Base-by-base conservation (phyloP, 257 asterid genomes). In the Gynochthodes officinalis region DNA sequence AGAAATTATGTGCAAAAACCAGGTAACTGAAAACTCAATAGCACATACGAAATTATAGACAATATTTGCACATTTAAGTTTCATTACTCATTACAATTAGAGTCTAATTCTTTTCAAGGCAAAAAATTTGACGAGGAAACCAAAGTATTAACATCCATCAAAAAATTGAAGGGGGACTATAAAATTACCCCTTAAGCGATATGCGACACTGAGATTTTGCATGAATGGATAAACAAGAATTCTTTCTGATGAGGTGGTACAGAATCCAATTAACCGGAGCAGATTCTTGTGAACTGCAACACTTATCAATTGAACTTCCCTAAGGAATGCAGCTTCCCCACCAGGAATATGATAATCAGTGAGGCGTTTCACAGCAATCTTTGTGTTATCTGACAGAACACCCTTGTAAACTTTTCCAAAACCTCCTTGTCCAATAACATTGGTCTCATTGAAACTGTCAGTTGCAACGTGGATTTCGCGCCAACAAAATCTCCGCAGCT, bases 351-450 rank as follows among this genome's bases (percentile, higher is more conserved):
- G 82, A 44, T 89, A 86, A 84, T 90, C 92, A 72, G 78, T 86
- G 39, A 93, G 89, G 35, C 97, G 91, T 73, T 93, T 93, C 39
- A 89, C 90, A 14, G 96, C 98, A 48, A 90, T 89, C 76, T 76
- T 80, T 0, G 92, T 90, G 39, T 79, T 84, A 70, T 89, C 97
- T 48, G 60, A 48, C 55, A 90, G 87, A 28, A 86, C 44, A 30
- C 96, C 98, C 79, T 78, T 84, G 84, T 88, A 93, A 2, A 93
- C 98, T 77, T 87, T 93, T 4, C 97, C 97, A 48, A 86, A 93
- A 0, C 98, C 97, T n/a, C 98, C 97, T 75, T 93, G 95, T 67
- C 98, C 98, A 35, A 93, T 86, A 43, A 93, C 63, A 77, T 88
- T 88, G 71, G 80, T 62, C 77, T 90, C 92, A 33, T 79, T 77